Evolutionary conservation across 2,329 filamentous ascomycete genomes (phyloP).

Genomic region (Cytospora schulzeri): DNA sequence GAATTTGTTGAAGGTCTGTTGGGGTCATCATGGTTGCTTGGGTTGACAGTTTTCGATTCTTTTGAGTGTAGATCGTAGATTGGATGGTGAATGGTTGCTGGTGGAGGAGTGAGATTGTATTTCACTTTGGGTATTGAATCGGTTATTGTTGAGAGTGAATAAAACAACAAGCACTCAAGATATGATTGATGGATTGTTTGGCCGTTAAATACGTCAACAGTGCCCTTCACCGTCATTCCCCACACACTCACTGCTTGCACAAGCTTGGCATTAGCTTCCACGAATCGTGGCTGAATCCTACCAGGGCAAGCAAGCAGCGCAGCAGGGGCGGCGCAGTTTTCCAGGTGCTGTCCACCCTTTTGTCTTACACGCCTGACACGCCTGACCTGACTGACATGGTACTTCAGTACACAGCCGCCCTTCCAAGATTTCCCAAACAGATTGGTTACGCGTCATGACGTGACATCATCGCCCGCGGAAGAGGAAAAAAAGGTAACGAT

Average conservation of each 20-base stretch:
- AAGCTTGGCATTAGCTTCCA: neutral
- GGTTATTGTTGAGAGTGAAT: neutral
- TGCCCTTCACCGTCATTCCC: neutral
- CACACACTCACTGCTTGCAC: too few relatives aligned
- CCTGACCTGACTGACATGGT: neutral
- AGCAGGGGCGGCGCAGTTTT: too few relatives aligned
- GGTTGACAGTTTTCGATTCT: neutral
- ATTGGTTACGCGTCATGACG: neutral
- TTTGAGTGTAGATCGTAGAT: neutral
- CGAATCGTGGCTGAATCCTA: neutral
- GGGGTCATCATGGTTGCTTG: conserved; percentile 22
- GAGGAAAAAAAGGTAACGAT: neutral
- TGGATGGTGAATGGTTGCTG: neutral
- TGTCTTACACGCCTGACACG: neutral
- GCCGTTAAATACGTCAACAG: neutral
- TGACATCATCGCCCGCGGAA: conserved; percentile 2
- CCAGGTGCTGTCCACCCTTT: neutral
- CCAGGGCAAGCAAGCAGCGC: too few relatives aligned
- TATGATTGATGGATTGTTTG: too few relatives aligned
- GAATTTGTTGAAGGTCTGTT: conserved; percentile 13
- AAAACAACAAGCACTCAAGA: too few relatives aligned
- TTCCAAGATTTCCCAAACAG: neutral
- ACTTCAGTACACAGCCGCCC: too few relatives aligned
- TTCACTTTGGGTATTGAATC: neutral
- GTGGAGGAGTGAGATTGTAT: too few relatives aligned